A percentile compares a stretch with the other conserved stretches of the same genome.
Evolutionary conservation across 2,329 filamentous ascomycete species (phyloP).

Genomic region (Aureobasidium namibiae): DNA sequence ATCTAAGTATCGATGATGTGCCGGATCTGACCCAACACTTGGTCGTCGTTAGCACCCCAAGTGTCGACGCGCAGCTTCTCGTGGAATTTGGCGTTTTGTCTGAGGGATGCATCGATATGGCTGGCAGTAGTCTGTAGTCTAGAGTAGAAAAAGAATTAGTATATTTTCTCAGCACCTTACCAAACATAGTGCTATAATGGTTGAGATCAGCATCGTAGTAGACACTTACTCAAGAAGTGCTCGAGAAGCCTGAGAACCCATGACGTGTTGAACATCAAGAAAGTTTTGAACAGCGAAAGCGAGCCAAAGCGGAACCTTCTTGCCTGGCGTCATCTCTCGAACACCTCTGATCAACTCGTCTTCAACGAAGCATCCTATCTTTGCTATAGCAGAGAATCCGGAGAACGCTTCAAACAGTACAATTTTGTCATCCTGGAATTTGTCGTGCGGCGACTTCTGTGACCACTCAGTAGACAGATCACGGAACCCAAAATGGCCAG

Average conservation of each 20-base stretch:
- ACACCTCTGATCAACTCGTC: neutral
- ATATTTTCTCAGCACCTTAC: neutral
- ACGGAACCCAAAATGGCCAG: neutral
- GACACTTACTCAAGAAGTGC: neutral
- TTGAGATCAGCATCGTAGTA: neutral
- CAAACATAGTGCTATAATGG: too few species aligned
- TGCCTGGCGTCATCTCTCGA: neutral
- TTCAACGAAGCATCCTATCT: neutral
- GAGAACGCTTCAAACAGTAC: neutral
- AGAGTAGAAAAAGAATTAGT: neutral
- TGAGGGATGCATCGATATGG: neutral
- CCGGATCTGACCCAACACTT: neutral
- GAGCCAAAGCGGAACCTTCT: neutral
- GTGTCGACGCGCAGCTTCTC: neutral
- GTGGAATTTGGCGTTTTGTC: neutral
- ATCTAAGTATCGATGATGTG: neutral
- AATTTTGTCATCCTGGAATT: neutral
- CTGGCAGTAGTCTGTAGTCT: neutral
- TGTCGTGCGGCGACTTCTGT: neutral
- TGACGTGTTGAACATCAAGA: neutral
- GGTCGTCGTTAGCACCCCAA: neutral
- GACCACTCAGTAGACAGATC: neutral
- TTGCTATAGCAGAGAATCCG: neutral
- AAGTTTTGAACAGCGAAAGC: neutral
- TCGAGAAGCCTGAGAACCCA: neutral